Percentiles rank a stretch among this genome's conserved stretches.
phyloP scores from a whole-genome alignment of 768 basidiomycete species.

The Thelephora ganbajun region DNA sequence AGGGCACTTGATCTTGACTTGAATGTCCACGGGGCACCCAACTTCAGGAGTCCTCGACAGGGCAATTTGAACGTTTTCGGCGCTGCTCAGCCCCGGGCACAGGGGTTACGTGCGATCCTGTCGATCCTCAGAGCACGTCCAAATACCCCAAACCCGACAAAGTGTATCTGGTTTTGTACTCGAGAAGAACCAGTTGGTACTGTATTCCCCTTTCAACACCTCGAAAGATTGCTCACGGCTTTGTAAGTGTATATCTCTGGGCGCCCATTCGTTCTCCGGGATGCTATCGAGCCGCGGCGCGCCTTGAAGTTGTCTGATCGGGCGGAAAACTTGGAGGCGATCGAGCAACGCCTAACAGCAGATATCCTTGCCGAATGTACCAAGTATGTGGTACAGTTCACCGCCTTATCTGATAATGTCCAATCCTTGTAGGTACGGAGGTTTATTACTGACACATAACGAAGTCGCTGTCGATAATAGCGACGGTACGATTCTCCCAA shows the following conservation, averaged over 20 bases:
- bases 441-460: conserved; percentile 85
- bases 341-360: conserved; percentile 76
- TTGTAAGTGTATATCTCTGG: conserved; percentile 70
- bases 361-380: conserved; percentile 82
- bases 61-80: conserved; percentile 86
- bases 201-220: conserved; percentile 11
- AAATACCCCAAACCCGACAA: conserved; percentile 43
- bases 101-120: conserved; percentile 82
- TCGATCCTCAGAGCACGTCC: conserved; percentile 72
- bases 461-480: conserved; percentile 61
- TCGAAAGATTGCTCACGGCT: no score
- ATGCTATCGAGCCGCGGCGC: conserved; percentile 69
- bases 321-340: conserved; percentile 90
- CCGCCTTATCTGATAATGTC: conserved; percentile 1
- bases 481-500: conserved; percentile 74
- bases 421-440: conserved; percentile 51
- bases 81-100: conserved; percentile 87
- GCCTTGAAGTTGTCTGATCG: conserved; percentile 77
- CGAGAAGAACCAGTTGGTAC: conserved; percentile 89
- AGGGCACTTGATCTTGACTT: conserved; percentile 85
- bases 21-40: conserved; percentile 88
- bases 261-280: conserved; percentile 84
- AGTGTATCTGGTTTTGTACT: conserved; percentile 92
- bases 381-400: conserved; percentile 27
- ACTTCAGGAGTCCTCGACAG: conserved; percentile 75